Evolutionary conservation across 192 early-diverging fungal genomes (phyloP).

Genomic region (Coemansia sp.): DNA sequence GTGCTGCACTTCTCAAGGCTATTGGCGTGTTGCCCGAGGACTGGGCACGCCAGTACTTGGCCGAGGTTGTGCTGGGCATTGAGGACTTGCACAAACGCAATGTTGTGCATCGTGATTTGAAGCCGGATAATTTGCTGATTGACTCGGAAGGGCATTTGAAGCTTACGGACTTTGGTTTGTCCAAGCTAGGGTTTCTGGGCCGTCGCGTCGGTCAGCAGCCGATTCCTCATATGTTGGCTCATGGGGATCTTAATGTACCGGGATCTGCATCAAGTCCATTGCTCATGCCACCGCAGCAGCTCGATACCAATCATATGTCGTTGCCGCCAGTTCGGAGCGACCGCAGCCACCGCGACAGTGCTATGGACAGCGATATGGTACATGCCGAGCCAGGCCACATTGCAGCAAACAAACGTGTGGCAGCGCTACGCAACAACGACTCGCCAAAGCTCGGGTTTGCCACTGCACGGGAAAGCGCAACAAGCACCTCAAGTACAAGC

Average conservation of each 20-base stretch:
- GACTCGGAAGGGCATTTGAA: conserved; percentile 87
- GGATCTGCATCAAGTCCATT: neutral
- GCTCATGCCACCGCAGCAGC: neutral
- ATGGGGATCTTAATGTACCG: neutral
- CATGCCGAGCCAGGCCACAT: neutral
- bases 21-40: conserved; percentile 71
- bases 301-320: neutral
- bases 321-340: conserved; percentile 3
- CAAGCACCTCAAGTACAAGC: conserved; percentile 18
- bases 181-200: conserved; percentile 46
- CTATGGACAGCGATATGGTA: neutral
- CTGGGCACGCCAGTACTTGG: conserved; percentile 84
- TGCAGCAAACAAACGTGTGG: conserved; percentile 53
- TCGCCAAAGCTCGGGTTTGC: neutral
- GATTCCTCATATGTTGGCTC: neutral
- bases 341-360: neutral
- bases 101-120: conserved; percentile 81
- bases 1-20: conserved; percentile 68
- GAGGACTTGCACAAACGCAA: conserved; percentile 83
- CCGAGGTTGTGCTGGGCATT: conserved; percentile 82
- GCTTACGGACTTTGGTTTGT: conserved; percentile 89
- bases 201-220: conserved; percentile 42
- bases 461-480: neutral
- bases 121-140: conserved; percentile 84
- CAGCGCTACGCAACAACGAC: conserved; percentile 32